These are phyloP conservation scores for Coemansia sp. DNA, from an alignment of 192 early-diverging fungal genomes.

Conservation along the genomic window DNA sequence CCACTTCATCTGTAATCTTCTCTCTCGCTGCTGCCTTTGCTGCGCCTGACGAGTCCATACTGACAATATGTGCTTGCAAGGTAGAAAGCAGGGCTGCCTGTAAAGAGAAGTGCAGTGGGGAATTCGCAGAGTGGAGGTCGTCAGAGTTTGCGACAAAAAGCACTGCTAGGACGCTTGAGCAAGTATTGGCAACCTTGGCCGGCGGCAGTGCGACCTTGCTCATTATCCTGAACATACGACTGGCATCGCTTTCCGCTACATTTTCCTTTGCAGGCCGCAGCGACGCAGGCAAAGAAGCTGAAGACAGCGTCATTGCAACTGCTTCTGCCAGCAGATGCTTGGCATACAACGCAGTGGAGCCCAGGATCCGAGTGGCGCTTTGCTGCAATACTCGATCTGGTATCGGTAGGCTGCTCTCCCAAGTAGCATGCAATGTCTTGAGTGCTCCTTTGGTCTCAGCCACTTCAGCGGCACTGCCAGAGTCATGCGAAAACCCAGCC, in stretches of 20 bases:
- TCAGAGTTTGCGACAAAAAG: conserved; percentile 3
- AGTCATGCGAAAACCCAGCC: conserved; percentile 5
- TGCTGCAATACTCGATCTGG: no score
- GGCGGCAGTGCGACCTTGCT: conserved; percentile 26
- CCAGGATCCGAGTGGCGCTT: conserved; percentile 7
- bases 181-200: conserved; percentile 6
- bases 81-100: conserved; percentile 9
- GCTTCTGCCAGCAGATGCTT: conserved; percentile 8
- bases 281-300: neutral
- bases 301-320: neutral
- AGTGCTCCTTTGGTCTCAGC: neutral
- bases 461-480: neutral
- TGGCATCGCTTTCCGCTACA: conserved; percentile 21
- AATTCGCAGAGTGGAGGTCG: neutral
- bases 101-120: neutral
- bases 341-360: neutral
- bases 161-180: conserved; percentile 1
- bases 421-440: no score
- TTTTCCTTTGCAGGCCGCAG: neutral
- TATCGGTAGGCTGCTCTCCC: no score
- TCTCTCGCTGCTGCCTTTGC: conserved; percentile 4
- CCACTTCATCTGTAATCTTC: conserved; percentile 1
- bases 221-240: conserved; percentile 38
- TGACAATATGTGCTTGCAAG: conserved; percentile 1
- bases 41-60: neutral